Base-by-base conservation (phyloP, 768 basidiomycete genomes). In the Mycena galopus region DNA sequence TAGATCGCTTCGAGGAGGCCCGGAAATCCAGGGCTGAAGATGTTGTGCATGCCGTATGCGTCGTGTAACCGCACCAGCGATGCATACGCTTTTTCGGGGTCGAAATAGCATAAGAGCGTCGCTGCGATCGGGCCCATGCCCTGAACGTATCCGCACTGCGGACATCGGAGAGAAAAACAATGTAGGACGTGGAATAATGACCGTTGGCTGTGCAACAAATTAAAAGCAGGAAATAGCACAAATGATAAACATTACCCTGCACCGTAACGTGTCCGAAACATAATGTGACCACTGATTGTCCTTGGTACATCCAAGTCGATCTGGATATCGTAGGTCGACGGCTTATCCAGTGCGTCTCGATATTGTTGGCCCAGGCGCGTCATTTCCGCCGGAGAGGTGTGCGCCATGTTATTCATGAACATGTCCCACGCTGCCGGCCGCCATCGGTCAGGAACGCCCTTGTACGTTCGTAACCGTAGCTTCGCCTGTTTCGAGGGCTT, bases 81-180 rank as follows among this genome's bases (percentile, higher is more conserved):
- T 5, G 93, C 90, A 78, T 96, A 98, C 6, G 92, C 94, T 63
- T 92, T 92, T 83, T 96, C 94, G 10, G 98, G 96, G 73, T 93
- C 92, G 79, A 96, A 93, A 81, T 99, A 99, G 83, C 94, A 96
- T 16, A 98, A 88, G 25, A 99, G 87, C 2, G 96, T 98, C 1
- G 97, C 94, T 0, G 97, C 96, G 68, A 99, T 94, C 8, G 97
- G 95, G 2, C 98, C 97, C 98, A 99, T 99, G 71, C 98, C 98
- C 83, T 99, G 98, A 47, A 97, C 96, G 80, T 99, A 99, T 19
- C 97, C 97, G 73, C 98, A 99, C 14, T 88, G 85, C 21, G 85
- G 81, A 82, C 97, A 98, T n/a, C 87, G 86, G 23, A 97, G 86
- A 2, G 96, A 97, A 80, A 98, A 96, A 61, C 90, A 90, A 81